Base-by-base conservation (phyloP, 768 basidiomycete species). In the Tulasnella sp. region DNA sequence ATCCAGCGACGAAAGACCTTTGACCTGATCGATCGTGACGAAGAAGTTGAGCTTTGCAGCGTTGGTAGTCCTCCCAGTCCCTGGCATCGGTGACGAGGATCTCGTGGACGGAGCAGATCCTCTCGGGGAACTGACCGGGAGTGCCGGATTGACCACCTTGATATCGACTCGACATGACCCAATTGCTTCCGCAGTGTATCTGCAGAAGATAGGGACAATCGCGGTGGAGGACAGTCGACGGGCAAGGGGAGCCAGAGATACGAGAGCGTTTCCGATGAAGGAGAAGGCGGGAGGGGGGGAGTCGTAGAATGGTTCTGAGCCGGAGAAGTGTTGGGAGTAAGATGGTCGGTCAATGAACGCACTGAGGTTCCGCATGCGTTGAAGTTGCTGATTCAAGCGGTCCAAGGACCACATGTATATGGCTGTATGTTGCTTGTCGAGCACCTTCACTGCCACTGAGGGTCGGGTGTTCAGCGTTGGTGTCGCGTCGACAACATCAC, bases 161-260 rank as follows among this genome's bases (percentile, higher is more conserved):
- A 97, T 84, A 75, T 90, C 88, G 69, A 97, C 84, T 29, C 94
- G 88, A 81, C 95, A 98, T 34, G 93, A 94, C 1, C 96, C 97
- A 75, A 98, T 94, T 1, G 95, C 95, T 78, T 98, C 96, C 63
- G 93, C 86, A 1, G 95, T 97, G 77, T 95, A 96, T 37, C 91
- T 88, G 78, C 94, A 96, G 79, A 94, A 93, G 77, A 99, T 94
- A 0, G 95, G 94, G 17, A 92, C 87, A 0, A 84, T 86, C n/a
- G 87, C 88, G 2, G 86, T 84, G 1, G 89, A 90, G 2, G 92
- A 90, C 41, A 92, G 81, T 70, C 88, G 84, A 47, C 92, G 88
- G 14, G 87, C 88, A 62, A 98, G 84, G 1, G 94, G 89, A 0
- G 90, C 87, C 32, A 99, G 84, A 16, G 92, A 91, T 69, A 95